A percentile compares a stretch with the other conserved stretches of the same genome.
These are phyloP conservation scores for Penicillium occitanis DNA, from an alignment of 2,329 filamentous ascomycete species.

Conservation along the genomic window DNA sequence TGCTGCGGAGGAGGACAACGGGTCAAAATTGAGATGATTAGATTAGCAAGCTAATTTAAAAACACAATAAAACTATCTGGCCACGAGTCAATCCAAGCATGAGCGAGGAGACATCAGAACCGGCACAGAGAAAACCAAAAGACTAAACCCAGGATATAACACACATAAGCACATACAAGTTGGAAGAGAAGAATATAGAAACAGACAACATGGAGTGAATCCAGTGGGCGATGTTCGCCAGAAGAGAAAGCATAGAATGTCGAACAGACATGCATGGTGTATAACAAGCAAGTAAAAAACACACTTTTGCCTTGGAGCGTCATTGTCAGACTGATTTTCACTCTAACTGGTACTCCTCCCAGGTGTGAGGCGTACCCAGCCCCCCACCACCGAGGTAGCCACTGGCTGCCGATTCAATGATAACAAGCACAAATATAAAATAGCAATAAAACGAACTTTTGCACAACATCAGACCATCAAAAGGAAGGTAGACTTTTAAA, in stretches of 20 bases:
- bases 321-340: slow-evolving; percentile 22
- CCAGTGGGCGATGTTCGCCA: slow-evolving; percentile 5
- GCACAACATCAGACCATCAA: slow-evolving; percentile 1
- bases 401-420: slow-evolving; percentile 22
- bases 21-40: not conserved
- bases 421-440: slow-evolving; percentile 24
- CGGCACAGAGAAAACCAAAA: slow-evolving; percentile 31
- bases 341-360: slow-evolving; percentile 27
- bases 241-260: slow-evolving; percentile 15
- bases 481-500: not conserved
- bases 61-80: slow-evolving; percentile 27
- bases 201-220: not conserved
- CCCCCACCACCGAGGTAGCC: slow-evolving; percentile 36
- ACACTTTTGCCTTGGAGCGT: slow-evolving; percentile 35
- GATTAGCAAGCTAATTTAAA: slow-evolving; percentile 12
- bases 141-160: slow-evolving; percentile 8
- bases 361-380: slow-evolving; percentile 32
- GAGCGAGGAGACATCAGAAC: slow-evolving; percentile 53
- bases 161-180: slow-evolving; percentile 23
- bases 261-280: not conserved
- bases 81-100: slow-evolving; percentile 52
- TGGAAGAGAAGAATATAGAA: slow-evolving; percentile 21
- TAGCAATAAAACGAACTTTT: slow-evolving; percentile 11
- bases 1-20: not conserved
- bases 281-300: slow-evolving; percentile 22